Evolutionary conservation across 306 rosid species (phyloP).

Genomic region (Urtica urens): DNA sequence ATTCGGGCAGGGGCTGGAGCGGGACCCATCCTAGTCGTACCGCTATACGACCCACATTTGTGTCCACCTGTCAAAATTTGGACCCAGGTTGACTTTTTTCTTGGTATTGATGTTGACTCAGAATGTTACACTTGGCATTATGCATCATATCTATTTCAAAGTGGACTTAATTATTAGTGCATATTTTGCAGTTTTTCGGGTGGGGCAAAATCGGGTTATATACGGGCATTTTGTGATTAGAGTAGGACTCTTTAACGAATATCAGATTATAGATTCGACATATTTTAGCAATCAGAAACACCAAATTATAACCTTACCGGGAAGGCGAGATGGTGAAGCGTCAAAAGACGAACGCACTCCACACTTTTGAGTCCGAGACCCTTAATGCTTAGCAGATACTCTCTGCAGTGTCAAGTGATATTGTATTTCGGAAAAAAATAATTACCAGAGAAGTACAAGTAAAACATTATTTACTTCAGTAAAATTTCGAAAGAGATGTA

Average conservation of each 20-base stretch:
- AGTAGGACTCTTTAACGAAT: too few species aligned
- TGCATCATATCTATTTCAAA: not conserved
- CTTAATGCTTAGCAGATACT: slow-evolving; percentile 79
- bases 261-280: too few species aligned
- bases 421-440: not conserved
- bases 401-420: slow-evolving; percentile 36
- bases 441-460: not conserved
- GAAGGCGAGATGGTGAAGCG: slow-evolving; percentile 98
- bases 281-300: too few species aligned
- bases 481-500: slow-evolving; percentile 29
- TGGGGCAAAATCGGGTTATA: too few species aligned
- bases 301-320: slow-evolving; percentile 79
- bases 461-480: not conserved
- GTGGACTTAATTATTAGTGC: too few species aligned
- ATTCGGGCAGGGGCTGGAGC: slow-evolving; percentile 98
- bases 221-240: too few species aligned
- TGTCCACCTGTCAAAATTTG: slow-evolving; percentile 72
- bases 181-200: too few species aligned
- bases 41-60: slow-evolving; percentile 98
- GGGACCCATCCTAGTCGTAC: slow-evolving; percentile 99
- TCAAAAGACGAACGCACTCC: slow-evolving; percentile 96
- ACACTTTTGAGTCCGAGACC: slow-evolving; percentile 98
- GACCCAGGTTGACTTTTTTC: not conserved
- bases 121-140: not conserved
- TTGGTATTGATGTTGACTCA: not conserved